Conservation (phyloP, 78 protist species). For the Dictyostelium intermedium region DNA sequence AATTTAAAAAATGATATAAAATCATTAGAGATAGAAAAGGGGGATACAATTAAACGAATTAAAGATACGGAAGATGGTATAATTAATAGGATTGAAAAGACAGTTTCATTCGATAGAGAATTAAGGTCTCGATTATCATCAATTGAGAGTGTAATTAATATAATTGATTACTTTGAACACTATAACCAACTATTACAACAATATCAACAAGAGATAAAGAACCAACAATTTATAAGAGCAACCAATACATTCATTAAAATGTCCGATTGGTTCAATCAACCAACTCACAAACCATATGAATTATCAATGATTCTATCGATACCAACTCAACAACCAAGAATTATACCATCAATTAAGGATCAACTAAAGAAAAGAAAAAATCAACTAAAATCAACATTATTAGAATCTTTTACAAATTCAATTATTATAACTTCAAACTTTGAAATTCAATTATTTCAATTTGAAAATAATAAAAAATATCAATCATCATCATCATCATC, state of each 20-base stretch:
- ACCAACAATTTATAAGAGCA: background rate
- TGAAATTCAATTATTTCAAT: slow-evolving; percentile 2
- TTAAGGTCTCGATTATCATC: slow-evolving; percentile 27
- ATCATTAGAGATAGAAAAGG: background rate
- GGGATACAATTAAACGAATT: background rate
- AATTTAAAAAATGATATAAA: background rate
- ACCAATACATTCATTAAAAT: background rate
- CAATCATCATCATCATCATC: background rate
- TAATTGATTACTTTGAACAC: slow-evolving; percentile 31
- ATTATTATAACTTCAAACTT: background rate
- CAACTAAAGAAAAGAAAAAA: slow-evolving; percentile 57
- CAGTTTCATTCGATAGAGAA: background rate
- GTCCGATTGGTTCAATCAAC: background rate
- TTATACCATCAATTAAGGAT: slow-evolving; percentile 58
- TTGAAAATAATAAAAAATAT: background rate
- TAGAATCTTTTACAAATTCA: slow-evolving; percentile 39
- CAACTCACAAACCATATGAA: background rate
- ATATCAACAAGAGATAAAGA: background rate
- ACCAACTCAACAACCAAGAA: slow-evolving; percentile 36
- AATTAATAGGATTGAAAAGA: background rate
- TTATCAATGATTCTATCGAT: background rate
- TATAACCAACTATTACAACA: background rate
- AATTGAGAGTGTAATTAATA: background rate
- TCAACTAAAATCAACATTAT: slow-evolving; percentile 21
- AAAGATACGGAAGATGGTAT: background rate